A percentile compares a stretch with the other conserved stretches of the same genome.
These are phyloP conservation scores for Pascua sp. DNA, from an alignment of 1,284 basidiomycete genomes.

Conservation along the genomic window DNA sequence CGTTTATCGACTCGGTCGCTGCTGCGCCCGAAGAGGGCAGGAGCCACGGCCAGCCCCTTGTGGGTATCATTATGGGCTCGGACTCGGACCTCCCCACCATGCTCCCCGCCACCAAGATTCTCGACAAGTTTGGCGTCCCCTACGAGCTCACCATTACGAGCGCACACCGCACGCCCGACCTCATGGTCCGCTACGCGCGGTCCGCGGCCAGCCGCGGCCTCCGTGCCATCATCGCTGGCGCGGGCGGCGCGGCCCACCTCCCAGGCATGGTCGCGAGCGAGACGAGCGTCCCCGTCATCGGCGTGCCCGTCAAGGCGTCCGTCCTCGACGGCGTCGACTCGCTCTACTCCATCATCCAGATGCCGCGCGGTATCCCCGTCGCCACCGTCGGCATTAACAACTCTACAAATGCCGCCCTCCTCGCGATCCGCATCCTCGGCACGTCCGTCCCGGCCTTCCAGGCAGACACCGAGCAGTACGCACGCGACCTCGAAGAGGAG, in stretches of 20 bases:
- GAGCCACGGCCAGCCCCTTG: constrained; percentile 71
- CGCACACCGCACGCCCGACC: constrained; percentile 88
- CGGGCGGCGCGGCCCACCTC: constrained; percentile 94
- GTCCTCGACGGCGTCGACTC: constrained; percentile 93
- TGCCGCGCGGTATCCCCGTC: constrained; percentile 97
- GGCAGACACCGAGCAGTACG: constrained; percentile 69
- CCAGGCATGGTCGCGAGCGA: constrained; percentile 98
- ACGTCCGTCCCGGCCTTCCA: constrained; percentile 67
- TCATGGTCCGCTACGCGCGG: constrained; percentile 79
- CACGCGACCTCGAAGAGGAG: constrained; percentile 71
- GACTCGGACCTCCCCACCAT: constrained; percentile 96
- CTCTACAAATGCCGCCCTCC: constrained; percentile 85
- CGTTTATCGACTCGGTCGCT: constrained; percentile 57
- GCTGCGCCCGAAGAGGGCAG: constrained; percentile 48
- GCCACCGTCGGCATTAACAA: constrained; percentile 98
- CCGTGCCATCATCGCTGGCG: constrained; percentile 84
- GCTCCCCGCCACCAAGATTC: constrained; percentile 80
- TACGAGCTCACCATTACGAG: constrained; percentile 96
- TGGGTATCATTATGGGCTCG: constrained; percentile 97
- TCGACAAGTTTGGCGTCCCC: constrained; percentile 76
- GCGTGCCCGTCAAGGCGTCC: constrained; percentile 95
- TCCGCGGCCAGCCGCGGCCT: constrained; percentile 71
- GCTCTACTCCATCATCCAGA: constrained; percentile 95
- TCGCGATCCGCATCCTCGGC: constrained; percentile 84
- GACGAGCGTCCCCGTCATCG: constrained; percentile 88